Evolutionary conservation across 192 early-diverging fungal genomes (phyloP), one percentile per base, ranked within the genome.

Genomic region (Lobosporangium transversale): DNA sequence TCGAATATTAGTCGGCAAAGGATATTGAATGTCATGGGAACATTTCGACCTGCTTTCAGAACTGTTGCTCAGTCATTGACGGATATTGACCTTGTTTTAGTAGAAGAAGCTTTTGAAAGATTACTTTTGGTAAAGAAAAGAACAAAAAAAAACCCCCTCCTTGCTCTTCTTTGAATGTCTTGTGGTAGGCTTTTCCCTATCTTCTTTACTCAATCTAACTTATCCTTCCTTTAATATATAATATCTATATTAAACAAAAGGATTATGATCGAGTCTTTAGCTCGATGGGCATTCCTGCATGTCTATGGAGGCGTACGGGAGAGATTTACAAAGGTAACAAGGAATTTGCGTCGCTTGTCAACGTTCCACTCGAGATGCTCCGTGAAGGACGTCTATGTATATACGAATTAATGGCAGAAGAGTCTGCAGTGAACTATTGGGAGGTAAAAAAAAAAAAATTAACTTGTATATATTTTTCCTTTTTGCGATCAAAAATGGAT

Each of bases 271-370:
- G 93, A 53, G 92, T 96, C 35, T 98, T 98, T 68, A 93, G 92
- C 45, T 85, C 92, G 23, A 96, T 97, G 92, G 97, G 95, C 37
- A 91, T 98, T 45, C 95, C 97, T 0, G 91, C 93, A n/a, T 95
- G 93, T 68, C 81, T 98, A 43, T 98, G 97, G 97, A 87, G 97
- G 30, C 89, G 97, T 50, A 96, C 95, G 6, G 97, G 97, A 37
- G 95, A 98, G 74, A 98, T 98, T 35, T 96, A 94, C 86, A 96
- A 95, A 68, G 92, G 93, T 24, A 98, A 97, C 83, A 90, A 94
- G 58, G 94, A 96, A 84, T 98, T 98, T 86, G 95, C 95, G 2
- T 80, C 89, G 2, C 81, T 98, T 45, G 91, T 97, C 9, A 90
- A 91, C 44, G 85, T 98, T 23, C 89, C 93, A 9, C 84, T 95